Conservation (phyloP, 345 rosid genomes). For the Salix viminalis region DNA sequence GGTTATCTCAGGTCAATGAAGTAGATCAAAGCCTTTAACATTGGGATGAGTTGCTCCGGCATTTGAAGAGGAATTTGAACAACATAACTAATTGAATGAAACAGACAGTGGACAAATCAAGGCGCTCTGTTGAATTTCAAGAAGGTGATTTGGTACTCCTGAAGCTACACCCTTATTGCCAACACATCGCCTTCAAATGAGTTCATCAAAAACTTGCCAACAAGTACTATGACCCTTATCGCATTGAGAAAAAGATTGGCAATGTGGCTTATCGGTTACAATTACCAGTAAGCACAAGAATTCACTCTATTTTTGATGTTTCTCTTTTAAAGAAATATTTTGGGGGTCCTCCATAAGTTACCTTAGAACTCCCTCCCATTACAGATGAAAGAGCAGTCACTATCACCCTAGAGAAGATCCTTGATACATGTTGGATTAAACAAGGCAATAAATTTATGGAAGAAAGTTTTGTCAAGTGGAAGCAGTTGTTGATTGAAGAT, state of each 20-base stretch:
- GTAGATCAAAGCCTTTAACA: background rate
- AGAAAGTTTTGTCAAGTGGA: background rate
- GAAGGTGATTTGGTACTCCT: background rate
- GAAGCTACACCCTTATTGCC: background rate
- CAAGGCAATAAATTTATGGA: no score
- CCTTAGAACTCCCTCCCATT: background rate
- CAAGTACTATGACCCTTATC: background rate
- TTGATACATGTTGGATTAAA: no score
- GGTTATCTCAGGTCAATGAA: background rate
- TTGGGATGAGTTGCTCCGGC: background rate
- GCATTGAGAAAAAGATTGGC: background rate
- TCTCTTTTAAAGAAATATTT: background rate
- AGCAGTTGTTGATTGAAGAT: no score
- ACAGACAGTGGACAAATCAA: no score
- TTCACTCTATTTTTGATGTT: background rate
- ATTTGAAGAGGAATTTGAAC: background rate
- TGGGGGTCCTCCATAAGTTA: background rate
- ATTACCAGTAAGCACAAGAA: background rate
- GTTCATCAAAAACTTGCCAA: background rate
- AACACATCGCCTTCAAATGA: background rate
- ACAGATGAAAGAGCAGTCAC: background rate
- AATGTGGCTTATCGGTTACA: background rate
- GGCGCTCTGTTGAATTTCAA: background rate
- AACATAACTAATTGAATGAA: background rate
- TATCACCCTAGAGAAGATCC: background rate